A percentile compares a stretch with the other conserved stretches of the same genome.
These are phyloP conservation scores for Phialophora macrospora DNA, from an alignment of 2,329 filamentous ascomycete genomes.

Conservation along the genomic window DNA sequence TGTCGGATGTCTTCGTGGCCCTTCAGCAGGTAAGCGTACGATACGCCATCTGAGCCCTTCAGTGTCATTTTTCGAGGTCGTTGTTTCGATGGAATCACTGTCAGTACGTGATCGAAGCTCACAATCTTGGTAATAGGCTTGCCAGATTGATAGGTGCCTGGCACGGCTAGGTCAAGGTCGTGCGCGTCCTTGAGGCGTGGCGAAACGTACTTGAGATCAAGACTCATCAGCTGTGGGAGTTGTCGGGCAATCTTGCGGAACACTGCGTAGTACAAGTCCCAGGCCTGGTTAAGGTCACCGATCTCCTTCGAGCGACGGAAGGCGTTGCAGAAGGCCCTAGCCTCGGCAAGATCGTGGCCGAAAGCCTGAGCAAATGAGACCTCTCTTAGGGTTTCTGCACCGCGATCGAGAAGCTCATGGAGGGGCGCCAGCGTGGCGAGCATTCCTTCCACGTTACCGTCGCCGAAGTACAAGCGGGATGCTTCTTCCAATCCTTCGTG, in stretches of 20 bases:
- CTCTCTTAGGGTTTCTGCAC: conserved; percentile 90
- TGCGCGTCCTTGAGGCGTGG: conserved; percentile 85
- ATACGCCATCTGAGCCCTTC: conserved; percentile 83
- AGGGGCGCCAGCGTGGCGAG: conserved; percentile 86
- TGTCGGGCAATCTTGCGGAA: conserved; percentile 95
- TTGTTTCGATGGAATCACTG: conserved; percentile 96
- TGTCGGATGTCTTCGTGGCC: conserved; percentile 99
- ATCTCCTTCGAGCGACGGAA: conserved; percentile 88
- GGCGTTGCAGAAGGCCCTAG: conserved; percentile 91
- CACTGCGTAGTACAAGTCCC: conserved; percentile 98
- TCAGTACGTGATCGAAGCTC: conserved; percentile 87
- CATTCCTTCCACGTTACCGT: conserved; percentile 98
- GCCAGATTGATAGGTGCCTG: conserved; percentile 85
- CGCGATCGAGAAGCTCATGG: conserved; percentile 87
- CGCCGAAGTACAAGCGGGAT: conserved; percentile 93
- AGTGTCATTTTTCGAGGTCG: conserved; percentile 86
- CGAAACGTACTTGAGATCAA: conserved; percentile 96
- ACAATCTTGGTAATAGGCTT: conserved; percentile 81
- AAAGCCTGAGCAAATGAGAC: conserved; percentile 98
- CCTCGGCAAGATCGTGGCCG: conserved; percentile 90
- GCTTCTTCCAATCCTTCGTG: conserved; percentile 97
- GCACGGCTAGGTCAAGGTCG: conserved; percentile 90
- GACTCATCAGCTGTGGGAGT: conserved; percentile 84
- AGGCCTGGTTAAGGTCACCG: conserved; percentile 94
- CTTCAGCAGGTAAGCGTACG: conserved; percentile 90